A percentile compares a stretch with the other conserved stretches of the same genome.
phyloP scores from a whole-genome alignment of 495 filamentous ascomycete genomes.

The Penicillium verhagenii region DNA sequence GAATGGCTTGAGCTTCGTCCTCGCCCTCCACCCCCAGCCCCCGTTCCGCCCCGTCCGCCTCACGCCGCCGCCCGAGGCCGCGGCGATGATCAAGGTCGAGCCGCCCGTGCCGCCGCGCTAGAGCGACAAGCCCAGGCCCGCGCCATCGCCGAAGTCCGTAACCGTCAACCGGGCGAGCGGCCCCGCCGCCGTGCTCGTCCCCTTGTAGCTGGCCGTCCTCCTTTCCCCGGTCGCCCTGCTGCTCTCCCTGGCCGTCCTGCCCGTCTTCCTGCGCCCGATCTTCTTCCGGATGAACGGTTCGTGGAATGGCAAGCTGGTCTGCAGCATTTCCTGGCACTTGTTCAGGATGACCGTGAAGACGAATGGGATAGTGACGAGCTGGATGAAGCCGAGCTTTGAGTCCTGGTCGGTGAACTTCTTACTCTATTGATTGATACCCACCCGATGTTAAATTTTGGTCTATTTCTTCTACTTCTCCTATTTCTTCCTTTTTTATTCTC shows the following conservation, averaged over 20 bases:
- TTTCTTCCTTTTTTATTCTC: not conserved
- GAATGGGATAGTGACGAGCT: constrained; percentile 65
- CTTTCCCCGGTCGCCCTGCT: not conserved
- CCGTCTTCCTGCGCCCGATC: not conserved
- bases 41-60: constrained; percentile 35
- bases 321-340: constrained; percentile 54
- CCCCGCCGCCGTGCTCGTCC: not conserved
- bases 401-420: not conserved
- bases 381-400: constrained; percentile 41
- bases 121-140: constrained; percentile 45
- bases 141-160: constrained; percentile 44
- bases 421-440: not conserved
- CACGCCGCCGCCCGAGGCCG: constrained; percentile 17
- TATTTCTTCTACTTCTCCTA: not conserved
- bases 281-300: not conserved
- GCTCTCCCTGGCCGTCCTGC: not conserved
- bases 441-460: no score
- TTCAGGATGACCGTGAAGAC: constrained; percentile 58
- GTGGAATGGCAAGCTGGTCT: constrained; percentile 34
- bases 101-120: constrained; percentile 40
- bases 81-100: constrained; percentile 28
- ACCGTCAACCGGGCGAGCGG: constrained; percentile 17
- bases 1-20: constrained; percentile 12
- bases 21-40: constrained; percentile 45
- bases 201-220: not conserved